A percentile compares a stretch with the other conserved stretches of the same genome.
phyloP scores from a whole-genome alignment of 2,329 filamentous ascomycete genomes.

The Exserohilum rostratum region DNA sequence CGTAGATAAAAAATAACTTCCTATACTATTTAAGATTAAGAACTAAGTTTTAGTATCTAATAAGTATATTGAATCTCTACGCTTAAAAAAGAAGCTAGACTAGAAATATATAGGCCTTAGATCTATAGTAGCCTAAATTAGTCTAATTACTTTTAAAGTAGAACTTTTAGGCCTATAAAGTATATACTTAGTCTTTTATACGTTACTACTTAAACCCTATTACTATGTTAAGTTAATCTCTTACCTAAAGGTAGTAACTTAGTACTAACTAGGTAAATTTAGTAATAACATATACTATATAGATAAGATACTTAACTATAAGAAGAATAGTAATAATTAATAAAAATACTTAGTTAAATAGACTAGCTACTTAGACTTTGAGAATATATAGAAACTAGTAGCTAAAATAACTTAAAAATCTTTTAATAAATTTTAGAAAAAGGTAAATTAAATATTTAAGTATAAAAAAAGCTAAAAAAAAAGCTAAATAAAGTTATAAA shows the following conservation, averaged over 20 bases:
- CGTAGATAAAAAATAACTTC: constrained; percentile 10
- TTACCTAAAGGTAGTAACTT: no score
- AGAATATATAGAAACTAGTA: background rate
- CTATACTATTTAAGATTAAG: constrained; percentile 7
- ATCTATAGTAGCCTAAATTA: background rate
- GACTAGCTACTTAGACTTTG: background rate
- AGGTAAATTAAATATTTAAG: no score
- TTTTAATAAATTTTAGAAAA: no score
- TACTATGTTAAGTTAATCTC: background rate
- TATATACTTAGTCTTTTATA: background rate
- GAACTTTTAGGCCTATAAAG: background rate
- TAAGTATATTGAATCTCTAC: no score
- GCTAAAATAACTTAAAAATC: no score
- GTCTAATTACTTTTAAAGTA: background rate
- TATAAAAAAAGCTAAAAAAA: no score
- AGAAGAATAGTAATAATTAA: background rate
- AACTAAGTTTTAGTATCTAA: no score
- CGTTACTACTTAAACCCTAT: background rate
- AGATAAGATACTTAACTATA: constrained; percentile 4
- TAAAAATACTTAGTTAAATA: background rate
- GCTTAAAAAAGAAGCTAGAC: no score
- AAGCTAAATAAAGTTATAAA: no score
- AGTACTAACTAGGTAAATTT: background rate
- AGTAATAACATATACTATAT: constrained; percentile 2
- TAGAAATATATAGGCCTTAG: background rate